phyloP scores from a whole-genome alignment of 257 asterid species.

The Prunella vulgaris region DNA sequence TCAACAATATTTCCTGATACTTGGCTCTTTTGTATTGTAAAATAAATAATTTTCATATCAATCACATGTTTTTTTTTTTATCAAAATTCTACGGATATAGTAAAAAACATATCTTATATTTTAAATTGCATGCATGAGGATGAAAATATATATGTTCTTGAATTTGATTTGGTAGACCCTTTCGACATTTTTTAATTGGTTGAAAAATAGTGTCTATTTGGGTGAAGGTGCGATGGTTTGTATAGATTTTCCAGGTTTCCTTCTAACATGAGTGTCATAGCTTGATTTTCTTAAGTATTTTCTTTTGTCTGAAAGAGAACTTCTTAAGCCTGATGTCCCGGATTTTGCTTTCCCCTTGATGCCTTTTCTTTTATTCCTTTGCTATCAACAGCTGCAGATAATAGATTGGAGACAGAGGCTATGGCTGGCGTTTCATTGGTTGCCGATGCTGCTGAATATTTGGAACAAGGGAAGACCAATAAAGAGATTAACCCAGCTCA shows the following conservation, averaged over 20 bases:
- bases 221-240: not conserved
- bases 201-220: not conserved
- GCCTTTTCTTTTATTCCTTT: not conserved
- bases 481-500: conserved; percentile 37
- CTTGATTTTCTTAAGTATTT: not conserved
- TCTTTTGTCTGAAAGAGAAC: not conserved
- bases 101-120: not conserved
- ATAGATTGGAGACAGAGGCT: conserved; percentile 93
- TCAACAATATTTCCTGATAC: not conserved
- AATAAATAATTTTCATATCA: too few species aligned
- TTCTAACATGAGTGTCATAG: not conserved
- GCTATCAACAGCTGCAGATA: conserved; percentile 64
- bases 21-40: too few species aligned
- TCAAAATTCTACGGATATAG: not conserved
- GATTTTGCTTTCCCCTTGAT: not conserved
- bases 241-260: not conserved
- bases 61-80: too few species aligned
- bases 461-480: conserved; percentile 58
- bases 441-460: conserved; percentile 95
- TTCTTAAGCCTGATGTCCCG: not conserved
- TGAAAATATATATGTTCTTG: not conserved
- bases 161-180: not conserved
- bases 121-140: not conserved
- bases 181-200: not conserved
- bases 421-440: conserved; percentile 91